These are phyloP conservation scores for Exserohilum turcica DNA, from an alignment of 2,329 filamentous ascomycete genomes.

Conservation along the genomic window DNA sequence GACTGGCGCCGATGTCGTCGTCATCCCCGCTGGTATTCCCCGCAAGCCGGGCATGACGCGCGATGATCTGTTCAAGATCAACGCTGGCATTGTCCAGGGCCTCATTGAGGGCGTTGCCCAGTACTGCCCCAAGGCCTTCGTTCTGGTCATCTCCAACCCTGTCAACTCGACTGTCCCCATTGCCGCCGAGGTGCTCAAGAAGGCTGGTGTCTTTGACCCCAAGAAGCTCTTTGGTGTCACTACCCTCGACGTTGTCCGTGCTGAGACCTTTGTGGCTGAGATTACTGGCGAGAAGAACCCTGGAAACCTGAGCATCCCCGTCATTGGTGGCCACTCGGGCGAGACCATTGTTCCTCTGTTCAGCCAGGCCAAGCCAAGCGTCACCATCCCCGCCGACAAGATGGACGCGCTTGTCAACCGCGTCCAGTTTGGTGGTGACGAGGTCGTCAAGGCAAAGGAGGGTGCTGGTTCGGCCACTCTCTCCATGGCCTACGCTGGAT, in stretches of 20 bases:
- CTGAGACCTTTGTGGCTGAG: slow-evolving; percentile 92
- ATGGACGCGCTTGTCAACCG: slow-evolving; percentile 89
- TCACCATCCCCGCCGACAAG: slow-evolving; percentile 85
- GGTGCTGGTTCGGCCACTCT: slow-evolving; percentile 88
- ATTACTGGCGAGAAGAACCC: slow-evolving; percentile 83
- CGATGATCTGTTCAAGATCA: slow-evolving; percentile 99
- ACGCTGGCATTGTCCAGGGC: slow-evolving; percentile 95
- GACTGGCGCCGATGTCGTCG: slow-evolving; percentile 90
- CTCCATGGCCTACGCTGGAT: slow-evolving; percentile 95
- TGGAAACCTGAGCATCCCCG: slow-evolving; percentile 81
- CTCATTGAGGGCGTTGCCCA: slow-evolving; percentile 88
- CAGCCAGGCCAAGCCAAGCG: slow-evolving; percentile 81
- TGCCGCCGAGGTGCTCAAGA: slow-evolving; percentile 94
- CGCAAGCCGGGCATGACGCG: slow-evolving; percentile 99
- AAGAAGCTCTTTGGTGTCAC: slow-evolving; percentile 98
- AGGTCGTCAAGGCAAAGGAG: slow-evolving; percentile 94
- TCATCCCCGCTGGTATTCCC: slow-evolving; percentile 97
- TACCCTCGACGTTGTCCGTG: slow-evolving; percentile 96
- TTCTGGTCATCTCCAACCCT: slow-evolving; percentile 98
- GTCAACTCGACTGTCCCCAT: slow-evolving; percentile 99
- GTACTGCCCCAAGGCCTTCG: slow-evolving; percentile 87
- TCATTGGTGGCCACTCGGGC: slow-evolving; percentile 96
- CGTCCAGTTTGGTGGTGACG: slow-evolving; percentile 96
- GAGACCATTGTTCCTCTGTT: slow-evolving; percentile 98
- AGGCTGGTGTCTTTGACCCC: slow-evolving; percentile 88